Conservation (phyloP, 495 filamentous ascomycete species). For the Umbilicaria muhlenbergii region DNA sequence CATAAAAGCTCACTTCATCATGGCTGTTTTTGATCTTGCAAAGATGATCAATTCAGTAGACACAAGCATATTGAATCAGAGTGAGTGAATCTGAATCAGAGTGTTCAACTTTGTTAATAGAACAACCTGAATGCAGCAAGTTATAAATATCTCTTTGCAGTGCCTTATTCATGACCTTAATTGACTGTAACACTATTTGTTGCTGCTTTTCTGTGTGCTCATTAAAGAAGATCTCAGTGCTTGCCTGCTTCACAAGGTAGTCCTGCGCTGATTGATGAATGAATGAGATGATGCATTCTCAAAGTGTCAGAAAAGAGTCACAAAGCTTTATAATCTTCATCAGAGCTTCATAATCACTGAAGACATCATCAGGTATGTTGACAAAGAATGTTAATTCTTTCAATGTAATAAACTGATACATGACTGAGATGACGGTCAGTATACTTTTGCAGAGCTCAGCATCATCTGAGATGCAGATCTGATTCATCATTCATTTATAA, state of each 20-base stretch:
- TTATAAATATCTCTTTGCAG: slow-evolving; percentile 16
- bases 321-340: slow-evolving; percentile 11
- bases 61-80: slow-evolving; percentile 18
- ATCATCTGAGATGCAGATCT: slow-evolving; percentile 14
- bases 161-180: slow-evolving; percentile 15
- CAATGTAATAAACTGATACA: slow-evolving; percentile 17
- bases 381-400: slow-evolving; percentile 12
- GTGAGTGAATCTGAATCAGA: slow-evolving; percentile 17
- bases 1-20: slow-evolving; percentile 5
- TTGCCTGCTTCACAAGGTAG: slow-evolving; percentile 12
- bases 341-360: slow-evolving; percentile 4
- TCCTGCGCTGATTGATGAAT: slow-evolving; percentile 20
- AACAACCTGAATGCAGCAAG: slow-evolving; percentile 6
- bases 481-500: slow-evolving; percentile 18
- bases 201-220: slow-evolving; percentile 9
- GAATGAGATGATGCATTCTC: slow-evolving; percentile 12
- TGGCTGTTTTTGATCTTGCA: not conserved
- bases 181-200: slow-evolving; percentile 14
- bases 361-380: slow-evolving; percentile 7
- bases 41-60: slow-evolving; percentile 23
- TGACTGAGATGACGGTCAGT: slow-evolving; percentile 9
- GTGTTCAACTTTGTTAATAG: slow-evolving; percentile 8
- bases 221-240: slow-evolving; percentile 12
- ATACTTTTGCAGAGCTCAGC: slow-evolving; percentile 11
- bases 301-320: slow-evolving; percentile 16